phyloP scores from a whole-genome alignment of 306 rosid species.

The Datisca glomerata region DNA sequence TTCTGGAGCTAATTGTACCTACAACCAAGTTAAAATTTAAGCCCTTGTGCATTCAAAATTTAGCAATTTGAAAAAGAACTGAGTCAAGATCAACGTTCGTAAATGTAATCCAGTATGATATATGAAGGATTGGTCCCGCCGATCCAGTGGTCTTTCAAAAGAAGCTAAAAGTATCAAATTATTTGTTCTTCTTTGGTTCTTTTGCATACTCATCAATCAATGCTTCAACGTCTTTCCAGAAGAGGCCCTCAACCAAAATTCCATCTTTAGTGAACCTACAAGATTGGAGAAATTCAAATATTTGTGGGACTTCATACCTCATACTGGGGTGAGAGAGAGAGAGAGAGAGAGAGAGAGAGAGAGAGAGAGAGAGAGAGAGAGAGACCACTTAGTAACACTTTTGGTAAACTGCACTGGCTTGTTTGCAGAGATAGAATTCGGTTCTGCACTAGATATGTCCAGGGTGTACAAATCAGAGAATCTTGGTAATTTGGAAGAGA shows the following conservation, averaged over 20 bases:
- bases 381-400: conserved; percentile 44
- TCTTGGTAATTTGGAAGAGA: conserved; percentile 48
- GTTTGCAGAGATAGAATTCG: conserved; percentile 46
- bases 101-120: too few relatives aligned
- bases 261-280: conserved; percentile 53
- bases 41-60: too few relatives aligned
- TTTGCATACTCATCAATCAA: conserved; percentile 22
- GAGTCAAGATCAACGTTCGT: too few relatives aligned
- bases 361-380: conserved; percentile 30
- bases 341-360: too few relatives aligned
- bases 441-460: conserved; percentile 37
- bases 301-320: conserved; percentile 1
- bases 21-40: too few relatives aligned
- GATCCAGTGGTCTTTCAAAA: too few relatives aligned
- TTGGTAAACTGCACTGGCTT: conserved; percentile 27
- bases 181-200: conserved; percentile 41
- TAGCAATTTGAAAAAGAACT: too few relatives aligned
- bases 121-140: too few relatives aligned
- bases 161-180: too few relatives aligned
- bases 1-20: too few relatives aligned
- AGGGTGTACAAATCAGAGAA: conserved; percentile 50
- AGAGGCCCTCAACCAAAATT: conserved; percentile 40
- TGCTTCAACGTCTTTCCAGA: conserved; percentile 45
- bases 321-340: too few relatives aligned
- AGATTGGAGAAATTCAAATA: conserved; percentile 1